phyloP scores from a whole-genome alignment of 2,329 filamentous ascomycete species.

The Fusarium succisae region DNA sequence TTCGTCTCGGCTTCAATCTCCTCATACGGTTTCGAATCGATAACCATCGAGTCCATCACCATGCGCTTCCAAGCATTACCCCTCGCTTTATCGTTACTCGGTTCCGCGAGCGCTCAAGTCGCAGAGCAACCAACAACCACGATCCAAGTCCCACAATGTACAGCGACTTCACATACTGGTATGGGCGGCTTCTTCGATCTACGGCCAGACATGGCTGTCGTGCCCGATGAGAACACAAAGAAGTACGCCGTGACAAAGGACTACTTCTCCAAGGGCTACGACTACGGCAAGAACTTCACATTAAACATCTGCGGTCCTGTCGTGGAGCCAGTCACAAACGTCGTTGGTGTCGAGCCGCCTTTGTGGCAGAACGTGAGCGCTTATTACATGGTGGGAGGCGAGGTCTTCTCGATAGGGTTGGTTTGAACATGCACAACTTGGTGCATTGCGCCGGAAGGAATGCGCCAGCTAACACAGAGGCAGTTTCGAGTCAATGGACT shows the following conservation, averaged over 20 bases:
- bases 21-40: neutral
- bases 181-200: slow-evolving; percentile 69
- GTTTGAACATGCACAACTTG: slow-evolving; percentile 41
- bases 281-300: slow-evolving; percentile 84
- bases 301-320: slow-evolving; percentile 83
- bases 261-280: slow-evolving; percentile 75
- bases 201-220: slow-evolving; percentile 62
- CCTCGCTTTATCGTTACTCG: slow-evolving; percentile 50
- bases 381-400: slow-evolving; percentile 73
- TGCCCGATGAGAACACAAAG: slow-evolving; percentile 53
- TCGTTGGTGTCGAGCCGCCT: slow-evolving; percentile 70
- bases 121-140: slow-evolving; percentile 52
- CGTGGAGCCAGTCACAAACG: slow-evolving; percentile 70
- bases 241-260: slow-evolving; percentile 56
- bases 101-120: slow-evolving; percentile 47
- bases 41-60: slow-evolving; percentile 4
- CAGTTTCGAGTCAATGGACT: slow-evolving; percentile 59
- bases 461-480: slow-evolving; percentile 14
- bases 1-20: neutral
- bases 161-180: slow-evolving; percentile 63
- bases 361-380: slow-evolving; percentile 80
- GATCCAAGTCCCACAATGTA: slow-evolving; percentile 60
- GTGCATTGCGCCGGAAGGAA: neutral
- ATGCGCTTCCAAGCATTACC: slow-evolving; percentile 44
- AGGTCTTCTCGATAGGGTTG: slow-evolving; percentile 79